These are phyloP conservation scores for Phytophthora rubi DNA, from an alignment of 352 stramenopile genomes.

Conservation along the genomic window DNA sequence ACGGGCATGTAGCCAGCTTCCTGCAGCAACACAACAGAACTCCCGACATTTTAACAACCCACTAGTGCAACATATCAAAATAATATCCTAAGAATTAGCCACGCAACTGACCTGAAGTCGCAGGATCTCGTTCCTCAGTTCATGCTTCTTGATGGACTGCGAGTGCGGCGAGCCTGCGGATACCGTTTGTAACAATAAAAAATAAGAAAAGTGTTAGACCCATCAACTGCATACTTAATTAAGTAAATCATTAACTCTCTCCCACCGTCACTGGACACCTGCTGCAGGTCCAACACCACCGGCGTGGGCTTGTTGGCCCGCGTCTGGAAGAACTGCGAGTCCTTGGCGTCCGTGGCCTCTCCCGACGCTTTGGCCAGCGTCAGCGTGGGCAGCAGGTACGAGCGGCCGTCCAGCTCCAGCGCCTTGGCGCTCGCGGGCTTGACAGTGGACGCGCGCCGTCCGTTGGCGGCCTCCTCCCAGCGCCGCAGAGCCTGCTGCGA, in stretches of 20 bases:
- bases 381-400: constrained; percentile 77
- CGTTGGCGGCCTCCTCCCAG: constrained; percentile 46
- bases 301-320: constrained; percentile 50
- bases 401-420: constrained; percentile 65
- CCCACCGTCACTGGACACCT: constrained; percentile 76
- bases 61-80: not conserved
- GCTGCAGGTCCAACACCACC: constrained; percentile 75
- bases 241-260: no score
- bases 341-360: constrained; percentile 29
- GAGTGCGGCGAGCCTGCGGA: constrained; percentile 69
- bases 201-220: no score
- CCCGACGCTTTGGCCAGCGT: constrained; percentile 49
- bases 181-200: no score
- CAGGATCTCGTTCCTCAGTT: constrained; percentile 72
- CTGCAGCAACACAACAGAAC: constrained; percentile 23
- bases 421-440: constrained; percentile 32
- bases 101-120: constrained; percentile 50
- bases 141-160: constrained; percentile 79
- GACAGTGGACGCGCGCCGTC: constrained; percentile 41
- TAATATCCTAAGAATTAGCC: not conserved
- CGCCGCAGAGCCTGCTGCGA: constrained; percentile 66
- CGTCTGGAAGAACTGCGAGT: constrained; percentile 51
- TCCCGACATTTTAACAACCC: not conserved
- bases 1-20: constrained; percentile 68
- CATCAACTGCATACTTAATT: no score